Evolutionary conservation across 2,329 filamentous ascomycete genomes (phyloP).

Genomic region (Aspergillus intermedius): DNA sequence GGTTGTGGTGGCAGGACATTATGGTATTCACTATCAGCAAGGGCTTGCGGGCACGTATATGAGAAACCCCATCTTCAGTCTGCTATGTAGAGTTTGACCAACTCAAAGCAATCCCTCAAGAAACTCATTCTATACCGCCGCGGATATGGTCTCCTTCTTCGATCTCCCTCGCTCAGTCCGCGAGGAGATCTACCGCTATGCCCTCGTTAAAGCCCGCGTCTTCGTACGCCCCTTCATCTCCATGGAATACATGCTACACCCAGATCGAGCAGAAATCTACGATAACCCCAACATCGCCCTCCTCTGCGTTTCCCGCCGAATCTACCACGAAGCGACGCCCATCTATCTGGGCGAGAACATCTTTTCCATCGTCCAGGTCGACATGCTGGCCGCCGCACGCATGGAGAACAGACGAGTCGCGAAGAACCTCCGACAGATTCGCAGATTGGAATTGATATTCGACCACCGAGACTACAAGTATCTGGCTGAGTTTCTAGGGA

Average conservation of each 20-base stretch:
- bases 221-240: constrained; percentile 16
- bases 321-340: constrained; percentile 13
- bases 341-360: constrained; percentile 16
- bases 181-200: constrained; percentile 13
- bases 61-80: background rate
- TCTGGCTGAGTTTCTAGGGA: constrained; percentile 5
- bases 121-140: background rate
- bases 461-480: constrained; percentile 15
- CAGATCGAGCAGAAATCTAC: constrained; percentile 2
- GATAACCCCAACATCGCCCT: constrained; percentile 11
- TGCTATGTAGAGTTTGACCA: background rate
- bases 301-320: constrained; percentile 9
- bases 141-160: constrained; percentile 7
- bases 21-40: background rate
- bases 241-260: constrained; percentile 6
- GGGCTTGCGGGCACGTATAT: background rate
- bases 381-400: constrained; percentile 9
- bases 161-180: constrained; percentile 11
- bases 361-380: constrained; percentile 15
- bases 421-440: constrained; percentile 10
- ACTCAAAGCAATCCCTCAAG: background rate
- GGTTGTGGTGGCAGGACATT: background rate
- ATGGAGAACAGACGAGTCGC: constrained; percentile 6
- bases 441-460: constrained; percentile 14
- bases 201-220: constrained; percentile 9